Percentiles rank a stretch among this genome's conserved stretches.
Evolutionary conservation across 495 filamentous ascomycete genomes (phyloP).

Genomic region (Neurospora hispaniola): DNA sequence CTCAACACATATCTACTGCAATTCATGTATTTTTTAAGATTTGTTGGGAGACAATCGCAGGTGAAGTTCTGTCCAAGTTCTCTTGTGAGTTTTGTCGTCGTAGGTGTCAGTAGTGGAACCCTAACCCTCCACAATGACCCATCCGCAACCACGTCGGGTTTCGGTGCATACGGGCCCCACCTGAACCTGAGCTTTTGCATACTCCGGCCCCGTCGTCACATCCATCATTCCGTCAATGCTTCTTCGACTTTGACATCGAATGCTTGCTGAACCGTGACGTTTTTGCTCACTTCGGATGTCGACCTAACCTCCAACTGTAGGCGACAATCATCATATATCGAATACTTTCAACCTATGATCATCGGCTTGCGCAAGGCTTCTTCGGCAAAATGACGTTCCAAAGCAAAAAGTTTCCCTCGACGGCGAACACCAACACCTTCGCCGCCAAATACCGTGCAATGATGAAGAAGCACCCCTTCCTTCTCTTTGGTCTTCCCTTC

Average conservation of each 20-base stretch:
- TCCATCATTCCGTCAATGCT: neutral
- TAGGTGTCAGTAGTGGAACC: neutral
- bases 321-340: neutral
- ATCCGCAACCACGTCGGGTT: neutral
- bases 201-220: neutral
- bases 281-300: neutral
- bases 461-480: slow-evolving; percentile 69
- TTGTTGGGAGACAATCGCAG: neutral
- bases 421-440: slow-evolving; percentile 49
- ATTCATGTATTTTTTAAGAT: too few relatives aligned
- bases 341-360: neutral
- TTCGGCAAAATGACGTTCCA: slow-evolving; percentile 57
- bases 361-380: neutral
- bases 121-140: slow-evolving; percentile 6
- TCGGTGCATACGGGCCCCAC: neutral
- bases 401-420: slow-evolving; percentile 58
- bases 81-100: neutral
- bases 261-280: neutral
- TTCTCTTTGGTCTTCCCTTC: slow-evolving; percentile 94
- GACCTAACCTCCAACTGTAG: neutral
- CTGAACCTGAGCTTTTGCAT: neutral
- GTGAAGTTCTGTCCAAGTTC: neutral
- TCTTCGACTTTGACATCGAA: neutral
- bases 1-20: too few relatives aligned
- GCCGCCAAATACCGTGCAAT: slow-evolving; percentile 62